phyloP scores from a whole-genome alignment of 495 filamentous ascomycete genomes.

The Bathelium albidoporum region DNA sequence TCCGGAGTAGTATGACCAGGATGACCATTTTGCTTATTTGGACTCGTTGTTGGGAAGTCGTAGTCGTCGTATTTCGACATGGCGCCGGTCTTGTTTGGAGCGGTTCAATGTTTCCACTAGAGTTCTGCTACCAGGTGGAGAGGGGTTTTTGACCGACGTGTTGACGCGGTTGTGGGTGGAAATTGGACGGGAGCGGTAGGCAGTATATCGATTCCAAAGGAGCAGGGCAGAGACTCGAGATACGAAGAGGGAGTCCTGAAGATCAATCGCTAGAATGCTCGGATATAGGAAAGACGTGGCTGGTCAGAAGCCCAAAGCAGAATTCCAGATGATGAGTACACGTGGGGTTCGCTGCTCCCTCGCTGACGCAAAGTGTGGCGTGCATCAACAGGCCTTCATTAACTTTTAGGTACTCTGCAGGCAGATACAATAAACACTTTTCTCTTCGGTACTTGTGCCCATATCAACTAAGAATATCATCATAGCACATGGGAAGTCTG shows the following conservation, averaged over 20 bases:
- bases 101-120: background rate
- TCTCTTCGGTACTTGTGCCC: too few relatives aligned
- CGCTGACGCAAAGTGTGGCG: background rate
- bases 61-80: conserved; percentile 83
- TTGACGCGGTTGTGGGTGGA: background rate
- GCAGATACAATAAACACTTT: too few relatives aligned
- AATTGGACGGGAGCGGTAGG: background rate
- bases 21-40: conserved; percentile 61
- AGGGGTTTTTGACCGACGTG: background rate
- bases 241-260: background rate
- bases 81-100: background rate
- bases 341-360: background rate
- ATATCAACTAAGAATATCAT: too few relatives aligned
- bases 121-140: background rate
- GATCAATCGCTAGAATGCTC: background rate
- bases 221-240: background rate
- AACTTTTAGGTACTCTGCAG: background rate
- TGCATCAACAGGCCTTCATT: background rate
- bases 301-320: background rate
- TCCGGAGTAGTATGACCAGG: conserved; percentile 77
- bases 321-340: background rate
- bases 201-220: background rate
- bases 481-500: background rate
- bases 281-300: background rate
- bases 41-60: conserved; percentile 76